Evolutionary conservation across 352 stramenopile genomes (phyloP), one percentile per base, ranked within the genome.

Genomic region (Phytophthora hibernalis): DNA sequence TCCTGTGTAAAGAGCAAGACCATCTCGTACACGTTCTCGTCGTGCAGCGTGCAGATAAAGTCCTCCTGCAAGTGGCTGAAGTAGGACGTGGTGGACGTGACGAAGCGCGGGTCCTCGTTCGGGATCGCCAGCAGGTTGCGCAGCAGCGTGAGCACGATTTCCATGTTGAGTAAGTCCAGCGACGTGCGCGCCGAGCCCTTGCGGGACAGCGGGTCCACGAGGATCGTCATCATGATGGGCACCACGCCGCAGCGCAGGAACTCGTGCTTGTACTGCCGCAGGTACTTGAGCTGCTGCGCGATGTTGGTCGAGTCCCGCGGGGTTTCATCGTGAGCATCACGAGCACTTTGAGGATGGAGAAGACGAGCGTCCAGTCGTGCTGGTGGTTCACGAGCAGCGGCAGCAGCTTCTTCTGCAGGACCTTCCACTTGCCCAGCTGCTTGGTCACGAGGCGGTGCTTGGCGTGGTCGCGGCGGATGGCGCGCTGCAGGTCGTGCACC

Each of bases 261-360:
- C 53, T 90, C 89, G 66, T 90, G 72, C 60, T 97, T 97, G 77
- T 97, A 97, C 28, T 80, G 79, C 24, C 86, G 68, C 10, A 97
- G 61, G 58, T 92, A 94, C 70, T 85, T 85, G 33, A 95, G 65
- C 54, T 97, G 87, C 54, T 93, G 75, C 8, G 85, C 80, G 28
- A 95, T 79, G 55, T 95, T 90, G 42, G 77, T 90, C 31, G 87
- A 95, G 44, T 96, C 86, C 21, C 77, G 79, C 4, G 85, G 55
- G 88, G 89, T 44, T 92, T 91, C 87, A 93, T 97, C 2, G 89
- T 97, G 35, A 97, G 77, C 89, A 97, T 96, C 22, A 96, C 88
- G 37, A 97, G 82, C 57, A 97, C 87, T 61, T 97, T 97, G 16
- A 96, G 71, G 59, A 97, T 92, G 26, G 89, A 96, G 45, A 96